These are phyloP conservation scores for Euclidium syriacum DNA, from an alignment of 345 rosid species.

Conservation along the genomic window DNA sequence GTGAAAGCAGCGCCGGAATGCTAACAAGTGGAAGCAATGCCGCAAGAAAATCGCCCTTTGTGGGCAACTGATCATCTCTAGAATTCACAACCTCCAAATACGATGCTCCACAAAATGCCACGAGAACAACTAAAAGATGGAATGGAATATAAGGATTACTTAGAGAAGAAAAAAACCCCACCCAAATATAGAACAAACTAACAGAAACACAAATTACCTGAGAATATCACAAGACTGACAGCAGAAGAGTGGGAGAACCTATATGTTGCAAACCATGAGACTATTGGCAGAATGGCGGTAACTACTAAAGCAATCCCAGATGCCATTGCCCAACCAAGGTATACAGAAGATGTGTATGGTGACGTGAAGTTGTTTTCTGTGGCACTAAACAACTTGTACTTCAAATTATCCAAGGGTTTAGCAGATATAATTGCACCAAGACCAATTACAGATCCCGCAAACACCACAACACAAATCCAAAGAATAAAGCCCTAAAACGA, in stretches of 20 bases:
- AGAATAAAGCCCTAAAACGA: slow-evolving; percentile 64
- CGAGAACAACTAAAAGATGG: slow-evolving; percentile 70
- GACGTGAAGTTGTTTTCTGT: slow-evolving; percentile 56
- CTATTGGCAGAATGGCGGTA: slow-evolving; percentile 86
- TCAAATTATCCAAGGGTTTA: slow-evolving; percentile 72
- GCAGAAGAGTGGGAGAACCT: slow-evolving; percentile 93
- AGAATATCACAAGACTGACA: slow-evolving; percentile 65
- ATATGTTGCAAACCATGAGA: slow-evolving; percentile 97
- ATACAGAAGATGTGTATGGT: slow-evolving; percentile 81
- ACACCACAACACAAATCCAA: slow-evolving; percentile 53
- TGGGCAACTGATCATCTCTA: slow-evolving; percentile 80
- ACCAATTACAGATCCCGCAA: slow-evolving; percentile 68
- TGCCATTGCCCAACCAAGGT: slow-evolving; percentile 98
- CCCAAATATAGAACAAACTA: not conserved
- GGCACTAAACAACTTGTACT: slow-evolving; percentile 70
- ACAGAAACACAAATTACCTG: slow-evolving; percentile 46
- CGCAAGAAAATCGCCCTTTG: slow-evolving; percentile 88
- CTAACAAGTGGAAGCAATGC: slow-evolving; percentile 94
- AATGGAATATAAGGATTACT: slow-evolving; percentile 1
- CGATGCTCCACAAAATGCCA: slow-evolving; percentile 87
- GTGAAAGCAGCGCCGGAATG: slow-evolving; percentile 84
- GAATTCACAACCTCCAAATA: slow-evolving; percentile 86
- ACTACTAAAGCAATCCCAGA: slow-evolving; percentile 86
- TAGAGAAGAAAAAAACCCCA: slow-evolving; percentile 11
- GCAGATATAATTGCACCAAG: slow-evolving; percentile 88